Conservation (phyloP, 1,139 yeast species). For the Chernovozyma sophiae-reginae region DNA sequence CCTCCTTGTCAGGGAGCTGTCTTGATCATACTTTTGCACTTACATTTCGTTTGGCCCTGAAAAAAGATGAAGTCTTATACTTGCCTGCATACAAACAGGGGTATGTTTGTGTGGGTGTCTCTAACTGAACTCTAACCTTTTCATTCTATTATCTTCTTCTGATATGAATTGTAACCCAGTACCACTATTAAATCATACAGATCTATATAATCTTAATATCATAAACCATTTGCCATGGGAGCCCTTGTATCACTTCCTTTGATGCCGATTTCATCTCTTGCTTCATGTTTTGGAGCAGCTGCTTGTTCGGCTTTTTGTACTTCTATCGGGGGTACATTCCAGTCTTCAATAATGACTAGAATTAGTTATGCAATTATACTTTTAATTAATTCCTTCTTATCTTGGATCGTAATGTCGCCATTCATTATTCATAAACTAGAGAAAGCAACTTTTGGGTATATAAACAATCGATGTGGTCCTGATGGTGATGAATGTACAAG, state of each 20-base stretch:
- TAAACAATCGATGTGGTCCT: conserved; percentile 59
- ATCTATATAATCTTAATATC: too few relatives aligned
- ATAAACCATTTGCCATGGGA: too few relatives aligned
- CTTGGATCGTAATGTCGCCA: conserved; percentile 90
- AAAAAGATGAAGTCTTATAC: too few relatives aligned
- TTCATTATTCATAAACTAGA: conserved; percentile 76
- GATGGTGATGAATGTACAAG: conserved; percentile 87
- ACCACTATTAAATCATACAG: too few relatives aligned
- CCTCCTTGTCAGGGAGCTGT: too few relatives aligned
- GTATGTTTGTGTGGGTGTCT: too few relatives aligned
- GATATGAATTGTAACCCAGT: too few relatives aligned
- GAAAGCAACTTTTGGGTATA: conserved; percentile 64
- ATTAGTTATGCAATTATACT: conserved; percentile 79
- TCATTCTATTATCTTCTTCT: too few relatives aligned
- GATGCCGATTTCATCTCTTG: conserved; percentile 61
- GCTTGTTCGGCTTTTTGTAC: conserved; percentile 66
- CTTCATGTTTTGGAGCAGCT: conserved; percentile 85
- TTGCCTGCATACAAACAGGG: too few relatives aligned
- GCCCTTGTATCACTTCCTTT: conserved; percentile 74
- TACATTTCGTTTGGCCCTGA: too few relatives aligned
- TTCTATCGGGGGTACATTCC: conserved; percentile 57
- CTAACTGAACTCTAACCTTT: too few relatives aligned
- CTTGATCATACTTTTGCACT: too few relatives aligned
- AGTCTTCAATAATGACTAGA: conserved; percentile 65
- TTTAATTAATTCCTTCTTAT: conserved; percentile 69